A percentile compares a stretch with the other conserved stretches of the same genome.
These are phyloP conservation scores for Maudiozyma saulgeensis DNA, from an alignment of 805 yeast genomes.

Conservation along the genomic window DNA sequence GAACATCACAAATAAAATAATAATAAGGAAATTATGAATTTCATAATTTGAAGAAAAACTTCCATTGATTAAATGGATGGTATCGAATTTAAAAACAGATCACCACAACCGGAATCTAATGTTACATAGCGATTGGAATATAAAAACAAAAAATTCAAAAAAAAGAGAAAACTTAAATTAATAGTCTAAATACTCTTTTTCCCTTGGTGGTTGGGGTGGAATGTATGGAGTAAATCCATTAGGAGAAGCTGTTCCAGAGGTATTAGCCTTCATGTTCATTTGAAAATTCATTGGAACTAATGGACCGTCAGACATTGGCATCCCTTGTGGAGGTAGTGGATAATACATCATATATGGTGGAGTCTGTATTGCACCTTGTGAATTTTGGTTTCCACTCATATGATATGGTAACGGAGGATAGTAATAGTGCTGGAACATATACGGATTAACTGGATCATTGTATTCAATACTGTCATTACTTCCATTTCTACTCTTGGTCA, in stretches of 20 bases:
- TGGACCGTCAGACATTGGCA: slow-evolving; percentile 10
- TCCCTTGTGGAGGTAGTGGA: slow-evolving; percentile 25
- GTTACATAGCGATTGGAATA: too few species aligned
- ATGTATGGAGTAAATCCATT: not conserved
- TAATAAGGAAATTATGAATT: too few species aligned
- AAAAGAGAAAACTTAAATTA: not conserved
- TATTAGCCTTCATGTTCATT: slow-evolving; percentile 1
- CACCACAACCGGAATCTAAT: too few species aligned
- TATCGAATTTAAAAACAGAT: too few species aligned
- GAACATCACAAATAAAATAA: too few species aligned
- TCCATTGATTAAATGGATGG: too few species aligned
- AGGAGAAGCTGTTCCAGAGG: not conserved
- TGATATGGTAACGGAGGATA: slow-evolving; percentile 26
- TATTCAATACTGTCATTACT: slow-evolving; percentile 2
- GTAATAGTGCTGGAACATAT: slow-evolving; percentile 22
- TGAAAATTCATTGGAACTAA: slow-evolving; percentile 8
- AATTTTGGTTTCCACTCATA: slow-evolving; percentile 15
- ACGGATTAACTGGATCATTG: slow-evolving; percentile 17
- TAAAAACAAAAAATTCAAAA: not conserved
- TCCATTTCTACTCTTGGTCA: slow-evolving; percentile 1
- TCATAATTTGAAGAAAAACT: too few species aligned
- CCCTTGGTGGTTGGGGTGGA: not conserved
- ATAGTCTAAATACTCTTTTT: slow-evolving; percentile 2
- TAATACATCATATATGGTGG: slow-evolving; percentile 27
- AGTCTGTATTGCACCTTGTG: slow-evolving; percentile 10